A percentile compares a stretch with the other conserved stretches of the same genome.
Evolutionary conservation across 805 yeast species (phyloP).

Genomic region (Zygosaccharomyces lentus): DNA sequence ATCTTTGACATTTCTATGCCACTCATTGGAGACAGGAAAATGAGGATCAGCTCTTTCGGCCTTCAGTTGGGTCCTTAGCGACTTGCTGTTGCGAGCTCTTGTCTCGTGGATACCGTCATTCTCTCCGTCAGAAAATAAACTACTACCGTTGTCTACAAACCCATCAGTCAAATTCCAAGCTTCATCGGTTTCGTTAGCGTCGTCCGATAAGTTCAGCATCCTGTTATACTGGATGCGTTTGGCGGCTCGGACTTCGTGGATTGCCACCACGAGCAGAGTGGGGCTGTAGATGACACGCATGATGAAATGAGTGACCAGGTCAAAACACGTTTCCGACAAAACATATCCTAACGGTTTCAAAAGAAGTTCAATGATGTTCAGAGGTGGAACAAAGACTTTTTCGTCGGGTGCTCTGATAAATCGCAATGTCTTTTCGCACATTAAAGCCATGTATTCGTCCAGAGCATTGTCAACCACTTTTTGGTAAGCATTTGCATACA

Average conservation of each 20-base stretch:
- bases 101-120: constrained; percentile 32
- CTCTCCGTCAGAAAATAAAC: constrained; percentile 27
- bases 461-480: constrained; percentile 77
- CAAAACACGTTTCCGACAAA: constrained; percentile 32
- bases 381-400: constrained; percentile 79
- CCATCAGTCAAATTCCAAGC: constrained; percentile 88
- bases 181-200: constrained; percentile 69
- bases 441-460: constrained; percentile 79
- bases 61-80: constrained; percentile 46
- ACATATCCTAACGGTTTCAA: constrained; percentile 44
- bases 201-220: constrained; percentile 59
- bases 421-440: constrained; percentile 77
- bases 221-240: constrained; percentile 70
- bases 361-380: constrained; percentile 65
- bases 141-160: constrained; percentile 39
- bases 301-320: constrained; percentile 46
- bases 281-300: constrained; percentile 71
- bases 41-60: constrained; percentile 71
- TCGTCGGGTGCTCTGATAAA: constrained; percentile 87
- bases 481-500: constrained; percentile 80
- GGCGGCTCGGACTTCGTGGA: constrained; percentile 63
- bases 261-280: constrained; percentile 52
- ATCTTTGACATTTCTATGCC: constrained; percentile 47
- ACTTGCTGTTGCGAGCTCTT: constrained; percentile 31
- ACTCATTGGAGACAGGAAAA: constrained; percentile 50